Base-by-base conservation (phyloP, 1,284 basidiomycete species). In the Farysia itapuensis region DNA sequence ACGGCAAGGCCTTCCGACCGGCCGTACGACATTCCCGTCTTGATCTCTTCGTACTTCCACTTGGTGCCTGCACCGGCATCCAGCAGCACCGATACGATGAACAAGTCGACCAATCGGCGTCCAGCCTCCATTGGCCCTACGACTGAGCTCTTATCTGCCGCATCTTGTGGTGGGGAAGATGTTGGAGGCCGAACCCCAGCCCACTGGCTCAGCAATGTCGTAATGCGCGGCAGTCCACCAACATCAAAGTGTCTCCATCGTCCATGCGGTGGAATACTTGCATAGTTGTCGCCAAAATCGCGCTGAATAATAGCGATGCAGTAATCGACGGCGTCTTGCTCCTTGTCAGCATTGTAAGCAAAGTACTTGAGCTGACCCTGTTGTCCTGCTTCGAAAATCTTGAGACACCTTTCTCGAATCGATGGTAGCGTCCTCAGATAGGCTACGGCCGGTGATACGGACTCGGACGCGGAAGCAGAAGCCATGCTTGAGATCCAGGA, bases 1-100 rank as follows among this genome's bases (percentile, higher is more conserved):
- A 96, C 86, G 0, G 87, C 93, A n/a, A 97, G 80, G 0, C 92
- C 93, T 74, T 97, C 93, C 1, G 87, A 90, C 35, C 93, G 80
- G 15, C 81, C 80, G 70, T 89, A 92, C 8, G 78, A 80, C 68
- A 82, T 78, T 0, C 83, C 84, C 0, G 83, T 83, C 24, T 69
- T 69, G 9, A 79, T 77, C 63, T 94, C 91, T 11, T 79, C 81
- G 77, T 88, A 96, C 13, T 78, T 78, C 93, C 93, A 96, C 14
- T 78, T 77, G 54, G 85, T 86, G 1, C 93, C 93, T 0, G 92
- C 93, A 1, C 92, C 93, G 0, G 93, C 93, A 66, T 96, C 93
- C 35, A 96, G 84, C 15, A 96, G 81, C 5, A 96, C 93, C 5
- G 89, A 90, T 15, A 94, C 89, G 49, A 96, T 82, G 79, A 93